These are phyloP conservation scores for Gamarada debralockiae DNA, from an alignment of 495 filamentous ascomycete species.

Conservation along the genomic window DNA sequence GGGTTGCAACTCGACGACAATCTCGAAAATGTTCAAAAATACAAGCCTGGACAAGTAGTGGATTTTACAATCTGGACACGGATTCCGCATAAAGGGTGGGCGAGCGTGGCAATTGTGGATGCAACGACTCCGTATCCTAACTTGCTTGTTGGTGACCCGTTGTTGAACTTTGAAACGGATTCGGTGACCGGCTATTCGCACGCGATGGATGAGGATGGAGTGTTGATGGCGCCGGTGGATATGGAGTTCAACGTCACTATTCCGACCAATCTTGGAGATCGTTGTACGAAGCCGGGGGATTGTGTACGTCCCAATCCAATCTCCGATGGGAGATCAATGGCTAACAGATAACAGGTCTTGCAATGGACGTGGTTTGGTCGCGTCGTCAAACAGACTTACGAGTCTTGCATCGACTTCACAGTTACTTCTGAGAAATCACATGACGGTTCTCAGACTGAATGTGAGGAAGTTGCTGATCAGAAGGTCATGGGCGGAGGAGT, in stretches of 20 bases:
- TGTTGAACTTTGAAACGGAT: slow-evolving; percentile 35
- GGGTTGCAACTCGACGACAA: slow-evolving; percentile 55
- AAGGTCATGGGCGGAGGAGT: no score
- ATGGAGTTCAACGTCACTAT: slow-evolving; percentile 63
- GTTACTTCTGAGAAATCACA: slow-evolving; percentile 23
- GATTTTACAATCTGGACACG: slow-evolving; percentile 35
- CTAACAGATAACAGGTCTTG: slow-evolving; percentile 28
- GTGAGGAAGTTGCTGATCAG: no score
- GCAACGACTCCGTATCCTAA: slow-evolving; percentile 34
- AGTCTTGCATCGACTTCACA: slow-evolving; percentile 69
- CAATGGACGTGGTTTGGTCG: slow-evolving; percentile 70
- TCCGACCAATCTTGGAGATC: slow-evolving; percentile 48
- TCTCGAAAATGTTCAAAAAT: slow-evolving; percentile 6
- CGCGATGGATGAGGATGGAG: slow-evolving; percentile 49
- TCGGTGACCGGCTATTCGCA: slow-evolving; percentile 47
- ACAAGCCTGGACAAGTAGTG: slow-evolving; percentile 9
- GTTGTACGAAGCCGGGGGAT: slow-evolving; percentile 56
- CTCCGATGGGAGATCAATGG: neutral
- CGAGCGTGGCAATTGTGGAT: slow-evolving; percentile 68
- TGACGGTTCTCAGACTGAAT: no score
- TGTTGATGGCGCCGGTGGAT: slow-evolving; percentile 45
- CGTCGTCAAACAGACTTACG: slow-evolving; percentile 66
- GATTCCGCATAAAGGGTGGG: slow-evolving; percentile 59
- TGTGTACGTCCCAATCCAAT: slow-evolving; percentile 38
- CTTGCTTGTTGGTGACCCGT: no score